These are phyloP conservation scores for Colletotrichum coccodes DNA, from an alignment of 2,329 filamentous ascomycete species.

Conservation along the genomic window DNA sequence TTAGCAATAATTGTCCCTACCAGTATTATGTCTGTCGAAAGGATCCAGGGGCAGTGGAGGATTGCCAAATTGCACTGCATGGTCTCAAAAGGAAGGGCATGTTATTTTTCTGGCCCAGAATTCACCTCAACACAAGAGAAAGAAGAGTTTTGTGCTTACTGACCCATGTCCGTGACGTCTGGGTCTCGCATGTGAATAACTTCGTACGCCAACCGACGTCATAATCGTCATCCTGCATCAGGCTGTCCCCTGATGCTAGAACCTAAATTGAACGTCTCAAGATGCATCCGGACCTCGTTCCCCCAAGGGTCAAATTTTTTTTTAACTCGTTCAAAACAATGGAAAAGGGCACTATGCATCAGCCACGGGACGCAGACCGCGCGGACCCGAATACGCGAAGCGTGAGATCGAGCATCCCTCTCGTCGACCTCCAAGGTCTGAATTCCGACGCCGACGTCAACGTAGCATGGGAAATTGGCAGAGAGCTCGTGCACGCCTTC, in stretches of 20 bases:
- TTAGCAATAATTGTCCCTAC: no score
- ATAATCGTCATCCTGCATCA: background rate
- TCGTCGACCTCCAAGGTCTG: background rate
- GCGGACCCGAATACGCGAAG: no score
- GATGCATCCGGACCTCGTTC: background rate
- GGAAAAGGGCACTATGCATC: no score
- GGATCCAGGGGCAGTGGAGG: no score
- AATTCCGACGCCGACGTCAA: background rate
- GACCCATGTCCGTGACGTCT: background rate
- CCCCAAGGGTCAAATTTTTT: background rate
- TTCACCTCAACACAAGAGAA: no score
- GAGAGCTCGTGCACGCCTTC: constrained; percentile 42
- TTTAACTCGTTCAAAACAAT: background rate
- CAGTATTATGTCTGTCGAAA: no score
- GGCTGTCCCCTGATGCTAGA: background rate
- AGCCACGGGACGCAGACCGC: background rate
- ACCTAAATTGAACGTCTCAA: background rate
- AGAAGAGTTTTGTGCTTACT: background rate
- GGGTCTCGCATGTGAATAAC: constrained; percentile 10
- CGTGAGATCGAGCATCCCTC: background rate
- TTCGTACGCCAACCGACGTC: constrained; percentile 5
- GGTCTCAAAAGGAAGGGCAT: no score
- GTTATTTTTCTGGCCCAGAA: no score
- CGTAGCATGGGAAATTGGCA: constrained; percentile 16
- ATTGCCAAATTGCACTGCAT: no score